These are phyloP conservation scores for Cladorrhinum sp. DNA, from an alignment of 2,329 filamentous ascomycete genomes.

Conservation along the genomic window DNA sequence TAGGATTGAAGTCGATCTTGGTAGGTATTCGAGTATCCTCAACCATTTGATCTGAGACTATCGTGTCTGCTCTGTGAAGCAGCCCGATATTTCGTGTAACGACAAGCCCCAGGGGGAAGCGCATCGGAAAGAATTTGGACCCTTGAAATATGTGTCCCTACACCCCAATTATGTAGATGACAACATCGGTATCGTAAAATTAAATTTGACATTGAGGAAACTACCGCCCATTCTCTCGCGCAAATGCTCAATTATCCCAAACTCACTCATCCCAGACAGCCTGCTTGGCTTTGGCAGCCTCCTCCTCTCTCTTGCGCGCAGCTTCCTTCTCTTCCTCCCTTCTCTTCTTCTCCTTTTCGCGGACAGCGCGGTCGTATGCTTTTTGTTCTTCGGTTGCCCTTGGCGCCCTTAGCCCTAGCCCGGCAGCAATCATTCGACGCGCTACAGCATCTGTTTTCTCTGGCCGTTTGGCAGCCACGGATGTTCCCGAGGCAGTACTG, in stretches of 20 bases:
- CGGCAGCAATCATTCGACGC: slow-evolving; percentile 82
- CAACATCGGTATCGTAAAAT: not conserved
- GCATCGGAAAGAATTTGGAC: too few relatives aligned
- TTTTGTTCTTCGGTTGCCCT: slow-evolving; percentile 83
- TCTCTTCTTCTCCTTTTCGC: slow-evolving; percentile 79
- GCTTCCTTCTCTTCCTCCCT: slow-evolving; percentile 69
- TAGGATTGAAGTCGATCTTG: too few relatives aligned
- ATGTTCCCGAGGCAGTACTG: not conserved
- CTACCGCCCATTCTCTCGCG: not conserved
- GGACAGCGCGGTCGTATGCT: slow-evolving; percentile 77
- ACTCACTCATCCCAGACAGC: slow-evolving; percentile 84
- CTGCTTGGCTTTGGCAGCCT: slow-evolving; percentile 72
- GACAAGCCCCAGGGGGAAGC: too few relatives aligned
- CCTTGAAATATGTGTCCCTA: too few relatives aligned
- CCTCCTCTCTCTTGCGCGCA: slow-evolving; percentile 57
- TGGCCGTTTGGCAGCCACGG: slow-evolving; percentile 47
- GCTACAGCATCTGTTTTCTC: slow-evolving; percentile 95
- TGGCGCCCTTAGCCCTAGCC: slow-evolving; percentile 76
- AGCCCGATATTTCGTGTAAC: too few relatives aligned
- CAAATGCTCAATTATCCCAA: slow-evolving; percentile 66
- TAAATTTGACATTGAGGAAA: not conserved
- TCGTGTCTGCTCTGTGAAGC: too few relatives aligned
- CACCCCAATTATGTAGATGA: not conserved
- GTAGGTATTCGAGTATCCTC: too few relatives aligned
- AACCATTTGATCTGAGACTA: too few relatives aligned